Conservation (phyloP, 345 rosid genomes). For the Mercurialis annua region DNA sequence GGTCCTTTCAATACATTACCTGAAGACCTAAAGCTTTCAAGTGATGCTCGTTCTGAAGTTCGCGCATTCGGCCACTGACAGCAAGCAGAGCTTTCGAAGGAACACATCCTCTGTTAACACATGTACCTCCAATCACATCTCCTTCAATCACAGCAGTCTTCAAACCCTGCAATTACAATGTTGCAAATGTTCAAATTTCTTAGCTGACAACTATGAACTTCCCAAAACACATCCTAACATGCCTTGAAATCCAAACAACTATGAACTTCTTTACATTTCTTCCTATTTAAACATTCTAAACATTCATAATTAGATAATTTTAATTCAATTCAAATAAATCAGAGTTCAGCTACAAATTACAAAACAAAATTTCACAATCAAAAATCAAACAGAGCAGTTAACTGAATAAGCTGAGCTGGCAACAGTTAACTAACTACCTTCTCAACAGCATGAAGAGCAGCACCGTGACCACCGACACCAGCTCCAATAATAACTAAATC, state of each 20-base stretch:
- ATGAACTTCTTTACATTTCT: neutral
- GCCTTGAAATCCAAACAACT: neutral
- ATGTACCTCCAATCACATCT: conserved; percentile 97
- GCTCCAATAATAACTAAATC: conserved; percentile 93
- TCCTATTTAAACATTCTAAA: neutral
- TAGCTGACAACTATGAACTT: neutral
- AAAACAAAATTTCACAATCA: neutral
- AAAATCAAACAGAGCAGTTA: neutral
- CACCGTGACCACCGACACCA: conserved; percentile 98
- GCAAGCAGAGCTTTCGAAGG: conserved; percentile 98
- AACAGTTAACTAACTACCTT: conserved; percentile 40
- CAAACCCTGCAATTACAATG: conserved; percentile 50
- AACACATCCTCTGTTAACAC: conserved; percentile 97
- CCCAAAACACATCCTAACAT: neutral
- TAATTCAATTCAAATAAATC: neutral
- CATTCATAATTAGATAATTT: too few relatives aligned
- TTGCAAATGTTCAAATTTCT: too few relatives aligned
- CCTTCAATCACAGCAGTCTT: conserved; percentile 97
- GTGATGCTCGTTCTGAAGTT: conserved; percentile 91
- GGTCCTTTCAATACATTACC: too few relatives aligned
- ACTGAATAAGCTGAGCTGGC: neutral
- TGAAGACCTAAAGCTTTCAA: conserved; percentile 93
- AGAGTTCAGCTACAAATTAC: neutral
- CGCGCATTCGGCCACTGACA: conserved; percentile 95
- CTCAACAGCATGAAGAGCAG: conserved; percentile 95